A percentile compares a stretch with the other conserved stretches of the same genome.
Evolutionary conservation across 2,329 filamentous ascomycete genomes (phyloP).

Genomic region (Malbranchea cinnamomea): DNA sequence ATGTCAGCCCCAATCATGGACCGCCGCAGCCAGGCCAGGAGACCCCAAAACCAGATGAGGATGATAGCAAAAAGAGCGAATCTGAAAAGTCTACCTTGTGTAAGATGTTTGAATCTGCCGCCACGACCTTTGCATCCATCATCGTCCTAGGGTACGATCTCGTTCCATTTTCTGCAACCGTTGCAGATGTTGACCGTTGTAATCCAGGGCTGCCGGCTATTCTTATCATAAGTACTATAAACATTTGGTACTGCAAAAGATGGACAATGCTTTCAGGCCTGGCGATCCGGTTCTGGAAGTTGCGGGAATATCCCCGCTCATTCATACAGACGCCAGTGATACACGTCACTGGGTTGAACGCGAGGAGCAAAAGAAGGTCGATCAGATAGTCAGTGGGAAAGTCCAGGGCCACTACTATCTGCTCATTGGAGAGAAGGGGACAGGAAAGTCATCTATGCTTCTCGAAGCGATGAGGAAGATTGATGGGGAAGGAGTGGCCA

Average conservation of each 20-base stretch:
- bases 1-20: slow-evolving; percentile 6
- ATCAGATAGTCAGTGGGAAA: slow-evolving; percentile 64
- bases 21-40: slow-evolving; percentile 8
- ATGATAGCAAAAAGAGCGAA: slow-evolving; percentile 17
- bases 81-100: slow-evolving; percentile 26
- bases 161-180: slow-evolving; percentile 13
- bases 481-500: slow-evolving; percentile 74
- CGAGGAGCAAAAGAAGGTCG: slow-evolving; percentile 66
- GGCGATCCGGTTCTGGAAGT: slow-evolving; percentile 81
- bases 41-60: slow-evolving; percentile 16
- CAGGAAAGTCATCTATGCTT: slow-evolving; percentile 92
- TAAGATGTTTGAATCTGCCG: slow-evolving; percentile 60
- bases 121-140: slow-evolving; percentile 62
- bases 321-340: slow-evolving; percentile 24
- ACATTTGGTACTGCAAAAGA: slow-evolving; percentile 76
- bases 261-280: slow-evolving; percentile 78
- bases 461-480: slow-evolving; percentile 90
- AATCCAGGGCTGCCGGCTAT: slow-evolving; percentile 46
- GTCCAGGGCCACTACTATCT: slow-evolving; percentile 75
- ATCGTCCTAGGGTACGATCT: slow-evolving; percentile 45
- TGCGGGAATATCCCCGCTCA: slow-evolving; percentile 40
- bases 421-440: slow-evolving; percentile 87
- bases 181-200: slow-evolving; percentile 31
- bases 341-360: slow-evolving; percentile 66
- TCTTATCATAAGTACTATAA: slow-evolving; percentile 79